Evolutionary conservation across 441 rosid species (phyloP), one percentile per base, ranked within the genome.

Genomic region (Sinapis alba): DNA sequence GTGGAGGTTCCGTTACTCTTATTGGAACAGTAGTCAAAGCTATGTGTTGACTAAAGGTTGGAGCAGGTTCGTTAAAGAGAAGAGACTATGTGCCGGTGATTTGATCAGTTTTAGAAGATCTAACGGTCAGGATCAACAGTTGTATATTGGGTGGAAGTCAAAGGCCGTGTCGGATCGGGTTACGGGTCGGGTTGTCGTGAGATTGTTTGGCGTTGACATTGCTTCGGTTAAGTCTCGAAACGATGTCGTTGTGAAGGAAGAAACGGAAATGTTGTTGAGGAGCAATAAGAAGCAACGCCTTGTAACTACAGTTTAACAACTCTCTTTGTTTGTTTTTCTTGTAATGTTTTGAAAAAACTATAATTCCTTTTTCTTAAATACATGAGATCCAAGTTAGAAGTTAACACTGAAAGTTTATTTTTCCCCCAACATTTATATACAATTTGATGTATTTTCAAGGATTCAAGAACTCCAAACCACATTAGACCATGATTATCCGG

Each of bases 11-110:
- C 78, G 97, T 65, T 93, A 93, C 69, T 93, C 98, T 0, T 90
- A 93, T 58, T 93, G 97, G 98, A 93, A 86, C 65, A 93, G 93
- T 30, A 90, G 97, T 78, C 98, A 93, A 61, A 93, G 97, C 65
- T 93, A 90, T 13, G 98, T 93, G 54, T 79, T 93, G 77, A 93
- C 98, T 1, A 89, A 85, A 79, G 98, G 97, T 6, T 91, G 97
- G 98, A 93, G 93, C 86, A 82, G 92, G 38, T 93, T 89, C 62
- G 98, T 93, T 3, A 89, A 88, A 76, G 98, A 93, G 76, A 93
- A 88, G 83, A 79, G 68, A 70, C 79, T 93, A 51, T 82, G 80
- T 57, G 94, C 97, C 70, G 97, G 97, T 8, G 97, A 93, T 78
- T 72, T 83, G 57, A 94, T 93, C 41, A 72, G 87, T 62, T 93